phyloP scores from a whole-genome alignment of 1,284 basidiomycete genomes.

The Agroathelia rolfsii region DNA sequence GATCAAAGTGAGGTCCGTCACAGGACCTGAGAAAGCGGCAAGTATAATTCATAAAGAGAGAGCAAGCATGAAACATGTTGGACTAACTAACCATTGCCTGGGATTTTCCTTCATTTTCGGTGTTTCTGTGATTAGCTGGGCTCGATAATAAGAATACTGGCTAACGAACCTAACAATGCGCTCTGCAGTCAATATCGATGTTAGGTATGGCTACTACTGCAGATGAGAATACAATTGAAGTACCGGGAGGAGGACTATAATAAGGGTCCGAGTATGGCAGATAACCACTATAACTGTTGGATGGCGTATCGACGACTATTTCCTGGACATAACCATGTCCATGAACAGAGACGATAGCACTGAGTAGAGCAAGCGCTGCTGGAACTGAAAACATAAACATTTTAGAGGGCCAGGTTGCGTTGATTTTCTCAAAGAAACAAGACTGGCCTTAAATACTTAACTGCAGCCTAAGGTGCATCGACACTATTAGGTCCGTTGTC shows the following conservation, averaged over 20 bases:
- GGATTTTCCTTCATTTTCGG: too few species aligned
- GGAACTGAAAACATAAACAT: too few species aligned
- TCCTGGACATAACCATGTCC: constrained; percentile 29
- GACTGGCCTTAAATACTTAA: too few species aligned
- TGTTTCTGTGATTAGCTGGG: too few species aligned
- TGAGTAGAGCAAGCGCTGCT: constrained; percentile 2
- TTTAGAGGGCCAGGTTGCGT: too few species aligned
- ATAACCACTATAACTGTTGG: constrained; percentile 23
- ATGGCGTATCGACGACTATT: constrained; percentile 20
- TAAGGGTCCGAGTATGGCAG: constrained; percentile 27
- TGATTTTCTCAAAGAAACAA: too few species aligned
- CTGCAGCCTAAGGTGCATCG: too few species aligned
- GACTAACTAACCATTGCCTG: constrained; percentile 30
- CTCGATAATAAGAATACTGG: too few species aligned
- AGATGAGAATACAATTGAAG: constrained; percentile 12
- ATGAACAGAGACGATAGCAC: constrained; percentile 5
- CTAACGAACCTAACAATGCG: constrained; percentile 40
- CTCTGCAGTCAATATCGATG: too few species aligned
- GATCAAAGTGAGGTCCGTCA: constrained; percentile 20
- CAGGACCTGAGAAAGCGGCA: constrained; percentile 10
- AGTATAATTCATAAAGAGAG: constrained; percentile 24
- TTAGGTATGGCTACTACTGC: too few species aligned
- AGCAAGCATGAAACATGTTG: constrained; percentile 5
- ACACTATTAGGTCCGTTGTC: too few species aligned
- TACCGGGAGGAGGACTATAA: background rate